phyloP scores from a whole-genome alignment of 768 basidiomycete species.

The Pseudohyphozyma bogoriensis region DNA sequence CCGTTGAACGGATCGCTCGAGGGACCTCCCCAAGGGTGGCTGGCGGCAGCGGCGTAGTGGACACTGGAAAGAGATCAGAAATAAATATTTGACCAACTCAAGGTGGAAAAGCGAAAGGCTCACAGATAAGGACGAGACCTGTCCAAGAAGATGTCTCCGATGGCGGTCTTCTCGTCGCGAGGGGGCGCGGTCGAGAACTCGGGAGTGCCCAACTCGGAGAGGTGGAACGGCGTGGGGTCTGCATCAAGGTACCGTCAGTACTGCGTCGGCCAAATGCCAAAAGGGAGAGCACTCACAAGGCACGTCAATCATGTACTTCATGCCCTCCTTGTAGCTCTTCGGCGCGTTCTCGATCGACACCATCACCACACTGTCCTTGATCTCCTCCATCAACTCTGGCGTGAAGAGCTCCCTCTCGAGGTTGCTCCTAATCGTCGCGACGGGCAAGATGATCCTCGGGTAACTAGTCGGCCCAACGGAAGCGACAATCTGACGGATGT shows the following conservation, averaged over 20 bases:
- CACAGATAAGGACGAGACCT: slow-evolving; percentile 20
- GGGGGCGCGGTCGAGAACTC: neutral
- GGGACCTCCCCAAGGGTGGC: slow-evolving; percentile 25
- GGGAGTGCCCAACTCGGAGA: slow-evolving; percentile 1
- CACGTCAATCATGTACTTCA: slow-evolving; percentile 26
- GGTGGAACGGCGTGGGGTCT: slow-evolving; percentile 27
- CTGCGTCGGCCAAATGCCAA: neutral
- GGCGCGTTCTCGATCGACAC: slow-evolving; percentile 27
- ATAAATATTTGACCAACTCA: neutral
- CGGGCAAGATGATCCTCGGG: slow-evolving; percentile 21
- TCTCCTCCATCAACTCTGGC: slow-evolving; percentile 19
- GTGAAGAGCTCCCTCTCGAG: slow-evolving; percentile 10
- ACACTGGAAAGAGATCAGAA: neutral
- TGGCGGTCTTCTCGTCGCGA: slow-evolving; percentile 1
- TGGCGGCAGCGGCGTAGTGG: slow-evolving; percentile 25
- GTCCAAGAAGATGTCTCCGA: slow-evolving; percentile 18
- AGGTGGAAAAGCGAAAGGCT: neutral
- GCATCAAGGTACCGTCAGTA: neutral
- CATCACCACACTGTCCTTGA: slow-evolving; percentile 15
- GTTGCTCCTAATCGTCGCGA: slow-evolving; percentile 16
- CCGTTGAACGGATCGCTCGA: slow-evolving; percentile 28
- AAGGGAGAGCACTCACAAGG: slow-evolving; percentile 12
- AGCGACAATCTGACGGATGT: slow-evolving; percentile 16
- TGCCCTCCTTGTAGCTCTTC: slow-evolving; percentile 8
- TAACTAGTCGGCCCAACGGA: slow-evolving; percentile 17